Evolutionary conservation across 1,139 yeast species (phyloP).

Genomic region (Arxiozyma bovina): DNA sequence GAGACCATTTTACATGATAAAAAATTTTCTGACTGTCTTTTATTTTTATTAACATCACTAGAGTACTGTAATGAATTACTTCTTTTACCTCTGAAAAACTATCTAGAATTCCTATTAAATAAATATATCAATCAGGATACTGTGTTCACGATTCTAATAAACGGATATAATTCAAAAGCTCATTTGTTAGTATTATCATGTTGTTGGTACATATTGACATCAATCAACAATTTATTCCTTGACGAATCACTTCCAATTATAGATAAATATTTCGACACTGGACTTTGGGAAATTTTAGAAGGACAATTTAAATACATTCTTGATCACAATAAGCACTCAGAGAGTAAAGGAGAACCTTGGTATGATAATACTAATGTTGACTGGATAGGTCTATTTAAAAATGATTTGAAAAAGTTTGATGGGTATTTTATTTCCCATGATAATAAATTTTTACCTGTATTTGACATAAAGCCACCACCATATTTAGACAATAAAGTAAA

Average conservation of each 20-base stretch:
- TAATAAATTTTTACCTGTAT: slow-evolving; percentile 40
- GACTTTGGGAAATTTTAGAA: slow-evolving; percentile 31
- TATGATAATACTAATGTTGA: slow-evolving; percentile 20
- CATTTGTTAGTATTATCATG: slow-evolving; percentile 50
- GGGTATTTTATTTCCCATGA: slow-evolving; percentile 42
- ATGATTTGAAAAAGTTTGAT: slow-evolving; percentile 37
- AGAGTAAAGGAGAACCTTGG: slow-evolving; percentile 18
- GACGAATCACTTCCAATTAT: slow-evolving; percentile 34
- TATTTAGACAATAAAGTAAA: not conserved
- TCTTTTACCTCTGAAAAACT: slow-evolving; percentile 48
- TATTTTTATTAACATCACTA: slow-evolving; percentile 49
- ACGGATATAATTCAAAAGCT: slow-evolving; percentile 47
- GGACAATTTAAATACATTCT: slow-evolving; percentile 18
- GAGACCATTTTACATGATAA: slow-evolving; percentile 24
- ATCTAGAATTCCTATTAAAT: slow-evolving; percentile 54
- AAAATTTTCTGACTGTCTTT: slow-evolving; percentile 37
- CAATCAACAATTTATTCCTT: slow-evolving; percentile 54
- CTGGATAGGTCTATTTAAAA: slow-evolving; percentile 27
- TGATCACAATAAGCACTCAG: not conserved
- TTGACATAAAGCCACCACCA: slow-evolving; percentile 31
- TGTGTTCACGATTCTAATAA: slow-evolving; percentile 47
- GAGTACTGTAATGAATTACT: slow-evolving; percentile 58
- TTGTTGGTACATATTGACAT: slow-evolving; percentile 59
- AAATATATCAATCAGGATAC: slow-evolving; percentile 55
- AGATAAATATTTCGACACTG: slow-evolving; percentile 22